Evolutionary conservation across 208 protist species (phyloP).

Genomic region (Crithidia fasciculata): DNA sequence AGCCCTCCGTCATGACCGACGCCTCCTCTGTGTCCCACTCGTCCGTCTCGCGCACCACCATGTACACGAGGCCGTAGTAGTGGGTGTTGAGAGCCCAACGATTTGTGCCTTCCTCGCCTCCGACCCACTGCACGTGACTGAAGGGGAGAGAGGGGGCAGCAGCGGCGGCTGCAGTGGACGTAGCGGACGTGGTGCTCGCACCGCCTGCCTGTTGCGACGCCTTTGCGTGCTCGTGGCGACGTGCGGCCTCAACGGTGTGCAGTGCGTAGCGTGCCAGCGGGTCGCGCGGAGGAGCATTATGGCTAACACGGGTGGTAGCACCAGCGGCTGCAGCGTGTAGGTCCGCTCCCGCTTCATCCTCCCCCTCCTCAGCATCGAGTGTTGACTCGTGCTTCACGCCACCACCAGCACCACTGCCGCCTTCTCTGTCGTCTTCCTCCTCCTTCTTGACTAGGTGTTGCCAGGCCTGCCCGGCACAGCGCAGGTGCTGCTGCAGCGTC

Average conservation of each 20-base stretch:
- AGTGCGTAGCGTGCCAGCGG: slow-evolving; percentile 28
- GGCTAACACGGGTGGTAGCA: neutral
- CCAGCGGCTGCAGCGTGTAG: neutral
- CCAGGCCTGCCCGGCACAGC: slow-evolving; percentile 19
- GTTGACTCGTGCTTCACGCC: neutral
- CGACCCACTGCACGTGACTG: slow-evolving; percentile 35
- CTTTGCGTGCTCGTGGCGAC: neutral
- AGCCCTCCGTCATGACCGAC: slow-evolving; percentile 16
- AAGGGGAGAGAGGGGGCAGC: slow-evolving; percentile 28
- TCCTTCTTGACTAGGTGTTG: slow-evolving; percentile 14
- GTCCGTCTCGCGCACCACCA: slow-evolving; percentile 52
- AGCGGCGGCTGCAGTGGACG: neutral
- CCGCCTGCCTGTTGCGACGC: neutral
- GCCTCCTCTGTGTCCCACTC: slow-evolving; percentile 16
- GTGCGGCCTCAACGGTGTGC: slow-evolving; percentile 30
- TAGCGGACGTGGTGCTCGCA: neutral
- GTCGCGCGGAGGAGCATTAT: neutral
- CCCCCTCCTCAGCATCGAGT: neutral
- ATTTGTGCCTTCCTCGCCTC: slow-evolving; percentile 33
- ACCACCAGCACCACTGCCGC: no score
- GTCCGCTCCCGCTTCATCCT: slow-evolving; percentile 1
- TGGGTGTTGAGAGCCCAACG: slow-evolving; percentile 53
- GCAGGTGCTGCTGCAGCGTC: slow-evolving; percentile 40
- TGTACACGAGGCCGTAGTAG: slow-evolving; percentile 81
- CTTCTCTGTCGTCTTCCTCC: slow-evolving; percentile 1